Conservation (phyloP, 257 asterid species). For the Asclepias syriaca region DNA sequence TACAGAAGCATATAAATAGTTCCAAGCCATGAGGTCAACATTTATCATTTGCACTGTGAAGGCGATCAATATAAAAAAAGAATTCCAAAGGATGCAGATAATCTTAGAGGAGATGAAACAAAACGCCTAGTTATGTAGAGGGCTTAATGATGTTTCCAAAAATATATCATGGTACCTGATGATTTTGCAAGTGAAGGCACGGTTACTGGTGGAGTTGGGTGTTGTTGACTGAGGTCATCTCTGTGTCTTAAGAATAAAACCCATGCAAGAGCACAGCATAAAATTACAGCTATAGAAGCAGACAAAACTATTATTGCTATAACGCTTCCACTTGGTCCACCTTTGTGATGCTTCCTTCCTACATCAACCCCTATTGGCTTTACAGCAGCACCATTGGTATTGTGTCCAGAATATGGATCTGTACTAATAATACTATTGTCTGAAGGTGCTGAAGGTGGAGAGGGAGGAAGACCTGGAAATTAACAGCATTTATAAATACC, state of each 20-base stretch:
- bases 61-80: background rate
- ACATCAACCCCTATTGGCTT: conserved; percentile 91
- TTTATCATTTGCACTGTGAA: background rate
- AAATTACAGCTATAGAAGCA: conserved; percentile 45
- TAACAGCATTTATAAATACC: conserved; percentile 12
- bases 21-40: background rate
- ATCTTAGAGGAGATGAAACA: background rate
- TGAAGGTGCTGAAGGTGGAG: conserved; percentile 84
- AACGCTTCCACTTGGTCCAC: conserved; percentile 48
- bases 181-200: conserved; percentile 61
- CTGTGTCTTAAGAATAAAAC: conserved; percentile 44
- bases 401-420: conserved; percentile 62
- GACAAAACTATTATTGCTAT: conserved; percentile 60
- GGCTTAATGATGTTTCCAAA: conserved; percentile 1
- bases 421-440: conserved; percentile 46
- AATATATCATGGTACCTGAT: conserved; percentile 52
- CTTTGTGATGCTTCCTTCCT: conserved; percentile 42
- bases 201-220: conserved; percentile 46
- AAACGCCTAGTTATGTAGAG: conserved; percentile 1
- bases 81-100: background rate
- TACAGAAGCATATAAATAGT: background rate
- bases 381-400: conserved; percentile 44
- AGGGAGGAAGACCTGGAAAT: conserved; percentile 74
- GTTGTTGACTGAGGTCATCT: conserved; percentile 31
- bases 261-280: conserved; percentile 59